A percentile compares a stretch with the other conserved stretches of the same genome.
Conservation (phyloP, 2,329 filamentous ascomycete genomes). For the Sporothrix humicola region DNA sequence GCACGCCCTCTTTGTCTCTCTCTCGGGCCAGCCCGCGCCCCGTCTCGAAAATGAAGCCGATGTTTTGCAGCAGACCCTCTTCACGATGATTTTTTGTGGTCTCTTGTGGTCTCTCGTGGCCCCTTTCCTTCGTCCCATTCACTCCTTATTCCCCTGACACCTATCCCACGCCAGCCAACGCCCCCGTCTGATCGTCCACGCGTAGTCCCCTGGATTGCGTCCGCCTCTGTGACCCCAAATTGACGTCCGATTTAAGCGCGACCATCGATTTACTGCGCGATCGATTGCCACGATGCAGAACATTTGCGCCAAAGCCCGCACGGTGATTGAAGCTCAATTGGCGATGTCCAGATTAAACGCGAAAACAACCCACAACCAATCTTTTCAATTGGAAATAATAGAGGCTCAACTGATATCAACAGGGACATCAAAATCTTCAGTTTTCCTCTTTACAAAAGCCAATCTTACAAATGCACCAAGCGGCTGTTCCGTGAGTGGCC, state of each 20-base stretch:
- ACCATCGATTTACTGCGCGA: not conserved
- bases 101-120: not conserved
- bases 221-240: not conserved
- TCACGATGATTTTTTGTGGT: slow-evolving; percentile 7
- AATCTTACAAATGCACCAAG: not conserved
- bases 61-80: slow-evolving; percentile 10
- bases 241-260: not conserved
- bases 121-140: not conserved
- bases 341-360: not conserved
- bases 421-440: no score
- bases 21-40: slow-evolving; percentile 15
- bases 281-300: no score
- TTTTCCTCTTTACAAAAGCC: not conserved
- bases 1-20: slow-evolving; percentile 20
- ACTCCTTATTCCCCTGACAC: not conserved
- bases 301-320: not conserved
- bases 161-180: not conserved
- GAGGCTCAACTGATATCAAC: no score
- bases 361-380: not conserved
- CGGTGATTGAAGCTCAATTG: not conserved
- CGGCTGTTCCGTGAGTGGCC: not conserved
- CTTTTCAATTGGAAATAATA: not conserved
- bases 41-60: not conserved
- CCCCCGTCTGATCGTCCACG: slow-evolving; percentile 1
- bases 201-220: not conserved